Evolutionary conservation across 192 early-diverging fungal species (phyloP).

Genomic region (Backusella morwellensis): DNA sequence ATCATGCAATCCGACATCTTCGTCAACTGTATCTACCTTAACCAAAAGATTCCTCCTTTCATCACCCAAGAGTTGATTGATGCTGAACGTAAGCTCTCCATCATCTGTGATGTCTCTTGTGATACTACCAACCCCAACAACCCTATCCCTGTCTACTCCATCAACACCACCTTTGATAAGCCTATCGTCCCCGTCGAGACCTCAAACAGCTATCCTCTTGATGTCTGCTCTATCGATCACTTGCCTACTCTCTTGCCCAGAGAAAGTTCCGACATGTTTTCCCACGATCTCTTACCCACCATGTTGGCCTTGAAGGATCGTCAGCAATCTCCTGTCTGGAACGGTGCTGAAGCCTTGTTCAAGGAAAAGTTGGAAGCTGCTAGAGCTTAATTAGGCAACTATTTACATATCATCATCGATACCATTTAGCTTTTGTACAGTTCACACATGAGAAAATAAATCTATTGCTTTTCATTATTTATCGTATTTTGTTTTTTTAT

Average conservation of each 20-base stretch:
- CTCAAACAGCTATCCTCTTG: slow-evolving; percentile 67
- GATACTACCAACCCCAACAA: slow-evolving; percentile 98
- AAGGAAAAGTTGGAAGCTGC: slow-evolving; percentile 67
- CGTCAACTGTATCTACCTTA: slow-evolving; percentile 99
- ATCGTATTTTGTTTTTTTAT: not conserved
- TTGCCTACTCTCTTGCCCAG: slow-evolving; percentile 92
- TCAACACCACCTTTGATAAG: slow-evolving; percentile 93
- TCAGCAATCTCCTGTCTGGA: slow-evolving; percentile 72
- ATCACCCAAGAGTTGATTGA: slow-evolving; percentile 81
- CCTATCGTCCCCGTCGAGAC: slow-evolving; percentile 72
- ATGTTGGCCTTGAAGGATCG: slow-evolving; percentile 73
- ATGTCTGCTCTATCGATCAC: slow-evolving; percentile 96
- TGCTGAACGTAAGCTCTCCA: slow-evolving; percentile 66
- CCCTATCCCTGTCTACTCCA: slow-evolving; percentile 92
- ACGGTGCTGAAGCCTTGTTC: slow-evolving; percentile 81
- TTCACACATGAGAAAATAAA: not conserved
- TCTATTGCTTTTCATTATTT: not conserved
- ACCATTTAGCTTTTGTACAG: slow-evolving; percentile 1
- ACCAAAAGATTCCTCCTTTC: slow-evolving; percentile 90
- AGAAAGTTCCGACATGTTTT: slow-evolving; percentile 89
- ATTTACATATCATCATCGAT: not conserved
- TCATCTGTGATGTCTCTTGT: slow-evolving; percentile 93
- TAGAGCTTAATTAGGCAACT: slow-evolving; percentile 15
- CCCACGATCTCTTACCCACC: slow-evolving; percentile 79
- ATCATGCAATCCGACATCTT: slow-evolving; percentile 90